Conservation (phyloP, 2,329 filamentous ascomycete species). For the Fusarium nematophilum region DNA sequence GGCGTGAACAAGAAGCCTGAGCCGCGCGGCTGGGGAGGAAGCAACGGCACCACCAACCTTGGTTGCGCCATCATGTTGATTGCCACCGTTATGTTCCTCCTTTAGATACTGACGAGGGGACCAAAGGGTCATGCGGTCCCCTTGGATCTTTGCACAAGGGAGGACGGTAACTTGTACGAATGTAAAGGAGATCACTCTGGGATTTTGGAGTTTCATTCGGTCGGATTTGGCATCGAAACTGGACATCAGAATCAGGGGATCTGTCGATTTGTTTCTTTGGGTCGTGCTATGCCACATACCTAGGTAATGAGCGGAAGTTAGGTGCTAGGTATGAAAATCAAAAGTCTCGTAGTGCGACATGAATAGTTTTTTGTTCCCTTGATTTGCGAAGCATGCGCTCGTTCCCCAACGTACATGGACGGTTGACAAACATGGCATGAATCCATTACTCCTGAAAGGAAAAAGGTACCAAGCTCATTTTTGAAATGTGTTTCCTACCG, state of each 20-base stretch:
- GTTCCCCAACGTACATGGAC: background rate
- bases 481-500: background rate
- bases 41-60: constrained; percentile 48
- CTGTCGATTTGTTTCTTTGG: constrained; percentile 36
- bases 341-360: constrained; percentile 28
- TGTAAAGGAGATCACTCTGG: constrained; percentile 12
- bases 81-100: constrained; percentile 47
- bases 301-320: constrained; percentile 39
- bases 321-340: constrained; percentile 33
- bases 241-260: constrained; percentile 36
- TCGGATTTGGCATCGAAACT: constrained; percentile 39
- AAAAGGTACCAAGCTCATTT: background rate
- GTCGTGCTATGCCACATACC: constrained; percentile 34
- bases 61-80: constrained; percentile 52
- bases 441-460: background rate
- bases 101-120: constrained; percentile 39
- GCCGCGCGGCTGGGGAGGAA: constrained; percentile 44
- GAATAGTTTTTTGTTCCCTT: background rate
- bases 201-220: constrained; percentile 31
- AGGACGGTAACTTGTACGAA: constrained; percentile 11
- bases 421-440: background rate
- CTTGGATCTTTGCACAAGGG: background rate
- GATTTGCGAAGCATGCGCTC: background rate
- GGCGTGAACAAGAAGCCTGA: constrained; percentile 48
- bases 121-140: background rate